Base-by-base conservation (phyloP, 2,329 filamentous ascomycete genomes). In the Aspergillus sp. region DNA sequence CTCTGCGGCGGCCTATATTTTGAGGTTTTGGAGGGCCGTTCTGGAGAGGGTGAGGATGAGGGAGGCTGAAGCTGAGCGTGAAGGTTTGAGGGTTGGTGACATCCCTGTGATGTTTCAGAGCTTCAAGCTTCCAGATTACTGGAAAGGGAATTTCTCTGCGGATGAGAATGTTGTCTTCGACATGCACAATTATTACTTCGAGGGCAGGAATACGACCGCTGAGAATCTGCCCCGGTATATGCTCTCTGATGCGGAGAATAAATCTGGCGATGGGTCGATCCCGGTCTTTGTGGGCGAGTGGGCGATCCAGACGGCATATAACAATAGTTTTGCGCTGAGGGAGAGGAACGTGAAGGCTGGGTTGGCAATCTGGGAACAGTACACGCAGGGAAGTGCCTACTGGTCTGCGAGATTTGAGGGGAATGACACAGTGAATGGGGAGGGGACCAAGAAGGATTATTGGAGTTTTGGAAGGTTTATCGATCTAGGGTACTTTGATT, bases 21-120 rank as follows among this genome's bases (percentile, higher is more conserved):
- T 65, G 30, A 61, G 61, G 17, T 69, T 66, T 39, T 62, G 67
- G 45, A 50, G 61, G 2, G 59, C 60, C 4, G 66, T 70, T 3
- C 34, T 68, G 13, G 56, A 55, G 3, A 49, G 34, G 1, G 66
- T 68, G 1, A 55, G 55, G 17, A 39, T 41, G 1, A 58, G 12
- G 15, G 61, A 8, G 64, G 63, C 17, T 43, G 48, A 2, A 45
- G 50, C 4, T 24, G 15, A 2, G 17, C 4, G 17, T 13, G 9
- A 9, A 36, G 34, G 13, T 36, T 36, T 13, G 34, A n/a, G 13
- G 3, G 34, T 13, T 15, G 44, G 15, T 9, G 34, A 15, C 9
- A 63, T 70, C 20, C 66, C 65, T 2, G 60, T 67, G 9, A 66
- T 68, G 62, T 62, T 69, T 47, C 66, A 70, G 55, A 67, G 67